Evolutionary conservation across 176 grass and related monocot species (phyloP), one percentile per base, ranked within the genome.

Genomic region (Dactylis glomerata): DNA sequence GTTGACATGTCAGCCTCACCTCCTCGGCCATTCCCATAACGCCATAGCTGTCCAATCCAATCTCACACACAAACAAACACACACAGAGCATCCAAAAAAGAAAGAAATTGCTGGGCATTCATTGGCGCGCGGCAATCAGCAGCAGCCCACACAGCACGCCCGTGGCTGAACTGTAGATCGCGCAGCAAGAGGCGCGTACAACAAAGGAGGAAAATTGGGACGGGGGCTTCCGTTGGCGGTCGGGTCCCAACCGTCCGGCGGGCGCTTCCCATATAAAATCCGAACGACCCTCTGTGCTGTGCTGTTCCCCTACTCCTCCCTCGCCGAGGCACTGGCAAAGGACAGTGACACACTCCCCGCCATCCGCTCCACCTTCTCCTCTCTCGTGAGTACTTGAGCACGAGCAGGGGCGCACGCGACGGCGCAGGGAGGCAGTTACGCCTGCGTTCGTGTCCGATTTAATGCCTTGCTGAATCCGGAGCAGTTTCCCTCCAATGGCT

Each of bases 1-100:
- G 83, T 81, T 89, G 71, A 36, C 31, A 44, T 16, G 83, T 89
- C 88, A 64, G 63, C 6, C 71, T 89, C 88, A 78, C 13, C 5
- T 0, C 5, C 16, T 30, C 58, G 58, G 58, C 38, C 71, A 17
- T 20, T 5, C 2, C 22, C 70, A 31, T 30, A 28, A 73, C 44
- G 70, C 70, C 50, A 16, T 67, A 76, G 75, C 19, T 31, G 31
- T 58, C 42, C 26, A 30, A 6, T 46, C 50, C 47, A 16, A 10
- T 30, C 34, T 44, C 71, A 37, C 86, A 51, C 11, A 14, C 44
- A 12, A 3, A 3, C 44, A 46, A 46, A n/a, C n/a, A n/a, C n/a
- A n/a, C n/a, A n/a, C n/a, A n/a, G n/a, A n/a, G n/a, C n/a, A n/a
- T n/a, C n/a, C n/a, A n/a, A n/a, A n/a, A n/a, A n/a, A n/a, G n/a